Conservation (phyloP, 169 alveolate species). For the Pseudocohnilembus persalinus region DNA sequence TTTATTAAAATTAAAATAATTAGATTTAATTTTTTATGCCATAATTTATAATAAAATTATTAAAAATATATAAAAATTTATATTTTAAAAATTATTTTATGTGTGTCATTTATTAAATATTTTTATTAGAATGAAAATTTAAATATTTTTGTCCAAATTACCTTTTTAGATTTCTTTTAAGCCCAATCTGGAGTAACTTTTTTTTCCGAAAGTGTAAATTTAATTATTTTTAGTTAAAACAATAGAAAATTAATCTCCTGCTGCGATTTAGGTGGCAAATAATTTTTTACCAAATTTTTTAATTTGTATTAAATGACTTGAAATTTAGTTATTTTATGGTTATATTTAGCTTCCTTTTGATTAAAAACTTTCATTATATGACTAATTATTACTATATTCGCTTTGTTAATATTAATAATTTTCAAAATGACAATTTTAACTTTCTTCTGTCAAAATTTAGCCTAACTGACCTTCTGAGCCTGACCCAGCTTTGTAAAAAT, state of each 20-base stretch:
- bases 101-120: conserved; percentile 55
- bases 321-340: conserved; percentile 20
- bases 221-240: too few relatives aligned
- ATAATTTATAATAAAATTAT: conserved; percentile 27
- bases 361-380: not conserved
- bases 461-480: conserved; percentile 62
- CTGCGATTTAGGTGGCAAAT: too few relatives aligned
- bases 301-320: conserved; percentile 26
- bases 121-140: conserved; percentile 74
- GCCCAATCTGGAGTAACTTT: too few relatives aligned
- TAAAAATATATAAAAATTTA: conserved; percentile 49
- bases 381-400: not conserved
- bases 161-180: too few relatives aligned
- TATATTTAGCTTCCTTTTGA: conserved; percentile 3
- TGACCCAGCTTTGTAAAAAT: too few relatives aligned
- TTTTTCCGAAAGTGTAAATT: too few relatives aligned
- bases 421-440: not conserved
- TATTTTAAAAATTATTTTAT: conserved; percentile 56
- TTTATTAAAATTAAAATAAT: conserved; percentile 6
- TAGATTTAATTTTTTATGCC: conserved; percentile 6
- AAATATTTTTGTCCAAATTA: not conserved
- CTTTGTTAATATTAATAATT: too few relatives aligned
- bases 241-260: too few relatives aligned
- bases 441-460: conserved; percentile 18
- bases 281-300: too few relatives aligned